Conservation (phyloP, 768 basidiomycete species). For the Dentipellis fragilis region DNA sequence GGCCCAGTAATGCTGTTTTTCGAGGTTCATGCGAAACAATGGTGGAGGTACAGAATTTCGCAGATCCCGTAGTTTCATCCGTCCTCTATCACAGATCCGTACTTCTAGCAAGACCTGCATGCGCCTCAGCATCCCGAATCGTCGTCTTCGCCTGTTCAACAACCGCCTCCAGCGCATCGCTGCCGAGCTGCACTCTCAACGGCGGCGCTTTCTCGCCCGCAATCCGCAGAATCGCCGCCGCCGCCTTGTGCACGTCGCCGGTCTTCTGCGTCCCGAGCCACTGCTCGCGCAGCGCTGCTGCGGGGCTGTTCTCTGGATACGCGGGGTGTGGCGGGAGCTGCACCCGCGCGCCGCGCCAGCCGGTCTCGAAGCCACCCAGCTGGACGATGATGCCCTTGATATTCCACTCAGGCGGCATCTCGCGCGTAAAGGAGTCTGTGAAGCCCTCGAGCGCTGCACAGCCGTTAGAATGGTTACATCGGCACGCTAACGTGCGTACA, state of each 20-base stretch:
- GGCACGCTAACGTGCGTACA: no score
- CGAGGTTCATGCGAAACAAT: no score
- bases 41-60: no score
- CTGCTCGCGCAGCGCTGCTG: neutral
- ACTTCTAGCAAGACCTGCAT: neutral
- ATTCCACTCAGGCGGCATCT: constrained; percentile 4
- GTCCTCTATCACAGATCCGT: neutral
- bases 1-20: no score
- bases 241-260: neutral
- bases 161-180: neutral
- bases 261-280: neutral
- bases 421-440: constrained; percentile 1
- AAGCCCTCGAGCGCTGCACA: constrained; percentile 1
- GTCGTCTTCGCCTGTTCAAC: neutral
- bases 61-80: no score
- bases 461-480: neutral
- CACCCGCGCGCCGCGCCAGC: neutral
- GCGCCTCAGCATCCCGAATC: neutral
- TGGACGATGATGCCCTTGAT: constrained; percentile 3
- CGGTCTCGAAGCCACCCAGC: constrained; percentile 2
- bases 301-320: neutral
- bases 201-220: neutral
- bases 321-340: neutral
- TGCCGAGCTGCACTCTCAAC: neutral
- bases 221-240: neutral